These are phyloP conservation scores for Incumbomyces lentus DNA, from an alignment of 2,329 filamentous ascomycete species.

Conservation along the genomic window DNA sequence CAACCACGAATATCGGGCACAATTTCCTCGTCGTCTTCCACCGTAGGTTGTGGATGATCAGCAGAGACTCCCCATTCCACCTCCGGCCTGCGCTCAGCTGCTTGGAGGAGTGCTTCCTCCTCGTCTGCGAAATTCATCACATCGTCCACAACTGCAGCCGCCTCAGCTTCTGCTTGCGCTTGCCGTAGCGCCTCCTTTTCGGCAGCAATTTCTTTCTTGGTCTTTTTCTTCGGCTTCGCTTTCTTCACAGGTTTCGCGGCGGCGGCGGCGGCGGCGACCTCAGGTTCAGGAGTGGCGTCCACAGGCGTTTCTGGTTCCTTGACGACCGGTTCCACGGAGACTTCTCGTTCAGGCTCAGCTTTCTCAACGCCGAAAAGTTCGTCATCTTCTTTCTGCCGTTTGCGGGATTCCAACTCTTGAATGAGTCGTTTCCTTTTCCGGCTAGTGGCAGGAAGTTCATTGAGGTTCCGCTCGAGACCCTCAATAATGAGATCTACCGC, in stretches of 20 bases:
- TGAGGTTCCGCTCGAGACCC: slow-evolving; percentile 22
- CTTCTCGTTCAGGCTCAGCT: slow-evolving; percentile 43
- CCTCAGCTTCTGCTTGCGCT: slow-evolving; percentile 40
- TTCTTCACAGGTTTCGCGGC: slow-evolving; percentile 42
- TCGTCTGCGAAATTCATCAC: slow-evolving; percentile 24
- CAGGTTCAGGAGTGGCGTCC: slow-evolving; percentile 24
- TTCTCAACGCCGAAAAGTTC: slow-evolving; percentile 61
- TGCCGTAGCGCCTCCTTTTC: slow-evolving; percentile 53
- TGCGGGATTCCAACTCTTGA: slow-evolving; percentile 59
- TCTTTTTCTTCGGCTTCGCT: slow-evolving; percentile 55
- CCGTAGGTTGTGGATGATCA: slow-evolving; percentile 50
- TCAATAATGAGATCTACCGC: slow-evolving; percentile 21
- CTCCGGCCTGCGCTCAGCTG: slow-evolving; percentile 31
- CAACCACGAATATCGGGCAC: slow-evolving; percentile 62
- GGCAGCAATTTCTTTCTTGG: slow-evolving; percentile 66
- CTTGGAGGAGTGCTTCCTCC: slow-evolving; percentile 24
- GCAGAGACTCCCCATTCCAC: slow-evolving; percentile 52
- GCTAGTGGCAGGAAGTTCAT: slow-evolving; percentile 45
- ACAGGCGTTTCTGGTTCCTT: slow-evolving; percentile 29
- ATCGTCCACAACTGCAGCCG: slow-evolving; percentile 28
- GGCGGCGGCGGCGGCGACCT: slow-evolving; percentile 23
- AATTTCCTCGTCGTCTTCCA: slow-evolving; percentile 54
- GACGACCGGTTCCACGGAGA: slow-evolving; percentile 34
- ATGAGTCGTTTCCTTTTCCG: slow-evolving; percentile 66
- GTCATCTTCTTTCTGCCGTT: slow-evolving; percentile 75